A percentile compares a stretch with the other conserved stretches of the same genome.
Evolutionary conservation across 345 rosid species (phyloP).

Genomic region (Eutrema yunnanense): DNA sequence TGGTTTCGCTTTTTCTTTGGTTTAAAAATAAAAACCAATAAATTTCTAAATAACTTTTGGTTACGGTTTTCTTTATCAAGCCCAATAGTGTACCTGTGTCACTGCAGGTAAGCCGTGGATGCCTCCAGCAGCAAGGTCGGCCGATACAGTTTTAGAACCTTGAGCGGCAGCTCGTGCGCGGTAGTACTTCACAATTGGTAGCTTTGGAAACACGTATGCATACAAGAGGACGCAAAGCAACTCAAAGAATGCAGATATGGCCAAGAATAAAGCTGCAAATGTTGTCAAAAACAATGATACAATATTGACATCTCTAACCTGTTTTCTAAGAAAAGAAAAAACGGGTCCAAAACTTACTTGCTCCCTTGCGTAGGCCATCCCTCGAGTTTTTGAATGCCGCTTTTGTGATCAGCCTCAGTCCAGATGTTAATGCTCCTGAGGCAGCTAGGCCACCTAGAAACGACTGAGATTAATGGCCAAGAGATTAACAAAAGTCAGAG

Average conservation of each 20-base stretch:
- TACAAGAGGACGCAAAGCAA: conserved; percentile 52
- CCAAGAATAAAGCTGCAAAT: conserved; percentile 53
- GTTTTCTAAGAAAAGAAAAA: not conserved
- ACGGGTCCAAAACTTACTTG: conserved; percentile 36
- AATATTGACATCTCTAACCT: not conserved
- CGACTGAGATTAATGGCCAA: conserved; percentile 34
- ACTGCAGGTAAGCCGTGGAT: conserved; percentile 26
- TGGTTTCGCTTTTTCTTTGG: too few species aligned
- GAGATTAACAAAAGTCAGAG: not conserved
- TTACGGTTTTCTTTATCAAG: not conserved
- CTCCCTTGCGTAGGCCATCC: conserved; percentile 75
- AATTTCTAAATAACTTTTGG: too few species aligned
- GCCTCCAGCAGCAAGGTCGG: conserved; percentile 82
- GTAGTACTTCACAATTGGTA: conserved; percentile 61
- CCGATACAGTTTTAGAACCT: conserved; percentile 69
- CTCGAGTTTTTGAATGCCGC: conserved; percentile 50
- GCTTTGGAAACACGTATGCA: conserved; percentile 48
- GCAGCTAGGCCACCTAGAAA: conserved; percentile 78
- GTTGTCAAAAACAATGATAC: not conserved
- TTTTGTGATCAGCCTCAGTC: conserved; percentile 55
- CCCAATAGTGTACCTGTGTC: not conserved
- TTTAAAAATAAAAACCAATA: too few species aligned
- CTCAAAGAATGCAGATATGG: conserved; percentile 51
- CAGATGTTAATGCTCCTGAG: conserved; percentile 74
- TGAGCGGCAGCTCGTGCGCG: conserved; percentile 61